Percentiles rank a stretch among this genome's conserved stretches.
phyloP scores from a whole-genome alignment of 163 green algal species.

The Scenedesmus sp. region DNA sequence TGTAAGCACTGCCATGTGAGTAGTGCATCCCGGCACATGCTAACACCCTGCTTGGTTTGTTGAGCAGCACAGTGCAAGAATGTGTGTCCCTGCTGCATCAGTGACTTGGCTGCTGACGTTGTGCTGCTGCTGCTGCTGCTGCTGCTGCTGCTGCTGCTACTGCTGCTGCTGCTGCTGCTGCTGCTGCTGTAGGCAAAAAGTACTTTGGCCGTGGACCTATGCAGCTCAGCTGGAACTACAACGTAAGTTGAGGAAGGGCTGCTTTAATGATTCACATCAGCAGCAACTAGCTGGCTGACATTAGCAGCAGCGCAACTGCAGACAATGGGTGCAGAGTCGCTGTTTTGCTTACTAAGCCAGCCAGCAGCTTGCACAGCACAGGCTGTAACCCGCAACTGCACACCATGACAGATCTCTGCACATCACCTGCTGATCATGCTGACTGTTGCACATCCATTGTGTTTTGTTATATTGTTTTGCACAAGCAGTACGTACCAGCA shows the following conservation, averaged over 20 bases:
- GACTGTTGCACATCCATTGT: not conserved
- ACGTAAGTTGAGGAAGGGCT: not conserved
- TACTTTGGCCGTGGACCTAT: conserved; percentile 54
- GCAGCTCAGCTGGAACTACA: conserved; percentile 56
- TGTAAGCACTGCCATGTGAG: no score
- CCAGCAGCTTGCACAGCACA: not conserved
- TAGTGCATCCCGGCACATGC: no score
- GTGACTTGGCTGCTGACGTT: not conserved
- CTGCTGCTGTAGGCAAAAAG: conserved; percentile 31
- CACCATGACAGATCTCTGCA: no score
- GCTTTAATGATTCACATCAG: no score
- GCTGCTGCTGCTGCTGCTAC: not conserved
- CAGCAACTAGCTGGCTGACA: no score
- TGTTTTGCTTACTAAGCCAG: no score
- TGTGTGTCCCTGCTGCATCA: not conserved
- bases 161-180: not conserved
- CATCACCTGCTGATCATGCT: not conserved
- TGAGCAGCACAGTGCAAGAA: no score
- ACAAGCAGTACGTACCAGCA: conserved; percentile 37
- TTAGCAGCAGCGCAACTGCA: no score
- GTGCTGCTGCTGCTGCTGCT: not conserved
- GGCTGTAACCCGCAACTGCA: not conserved
- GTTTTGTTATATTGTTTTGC: not conserved
- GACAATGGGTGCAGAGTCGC: no score
- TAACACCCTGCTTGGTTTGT: no score